Percentiles rank a stretch among this genome's conserved stretches.
Evolutionary conservation across 495 filamentous ascomycete genomes (phyloP).

Genomic region (Penicillium herquei): DNA sequence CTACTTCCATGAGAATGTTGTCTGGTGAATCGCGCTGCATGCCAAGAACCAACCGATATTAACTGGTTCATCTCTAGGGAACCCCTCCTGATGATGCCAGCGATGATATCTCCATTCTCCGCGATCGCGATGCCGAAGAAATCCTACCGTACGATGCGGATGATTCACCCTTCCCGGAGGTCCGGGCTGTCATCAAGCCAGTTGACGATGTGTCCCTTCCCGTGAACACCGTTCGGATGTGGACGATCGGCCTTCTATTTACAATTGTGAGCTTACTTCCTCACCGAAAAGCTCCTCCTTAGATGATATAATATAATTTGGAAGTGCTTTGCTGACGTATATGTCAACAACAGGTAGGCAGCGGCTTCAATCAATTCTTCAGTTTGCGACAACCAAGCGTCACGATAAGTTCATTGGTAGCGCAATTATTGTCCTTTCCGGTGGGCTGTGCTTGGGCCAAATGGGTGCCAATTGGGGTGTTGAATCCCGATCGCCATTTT

Average conservation of each 20-base stretch:
- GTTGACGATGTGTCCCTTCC: conserved; percentile 66
- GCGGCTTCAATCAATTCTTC: conserved; percentile 72
- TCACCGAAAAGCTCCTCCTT: no score
- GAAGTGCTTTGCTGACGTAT: neutral
- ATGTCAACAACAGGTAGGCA: conserved; percentile 46
- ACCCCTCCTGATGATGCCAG: conserved; percentile 5
- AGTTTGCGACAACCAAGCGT: conserved; percentile 60
- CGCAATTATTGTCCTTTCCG: conserved; percentile 70
- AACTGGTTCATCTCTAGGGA: neutral
- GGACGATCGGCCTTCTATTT: conserved; percentile 67
- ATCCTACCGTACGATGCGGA: conserved; percentile 50
- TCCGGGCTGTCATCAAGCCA: conserved; percentile 40
- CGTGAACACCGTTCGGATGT: conserved; percentile 68
- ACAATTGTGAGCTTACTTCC: conserved; percentile 42
- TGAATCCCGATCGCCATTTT: conserved; percentile 71
- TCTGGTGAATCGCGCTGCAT: no score
- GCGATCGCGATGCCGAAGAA: conserved; percentile 36
- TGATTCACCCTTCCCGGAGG: conserved; percentile 72
- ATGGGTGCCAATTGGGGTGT: conserved; percentile 51
- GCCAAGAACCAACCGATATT: no score
- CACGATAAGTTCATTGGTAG: conserved; percentile 63
- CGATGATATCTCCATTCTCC: conserved; percentile 26
- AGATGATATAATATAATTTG: no score
- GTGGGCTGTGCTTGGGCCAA: conserved; percentile 61
- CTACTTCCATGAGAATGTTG: neutral